Base-by-base conservation (phyloP, 495 filamentous ascomycete genomes). In the Platismatia glauca region DNA sequence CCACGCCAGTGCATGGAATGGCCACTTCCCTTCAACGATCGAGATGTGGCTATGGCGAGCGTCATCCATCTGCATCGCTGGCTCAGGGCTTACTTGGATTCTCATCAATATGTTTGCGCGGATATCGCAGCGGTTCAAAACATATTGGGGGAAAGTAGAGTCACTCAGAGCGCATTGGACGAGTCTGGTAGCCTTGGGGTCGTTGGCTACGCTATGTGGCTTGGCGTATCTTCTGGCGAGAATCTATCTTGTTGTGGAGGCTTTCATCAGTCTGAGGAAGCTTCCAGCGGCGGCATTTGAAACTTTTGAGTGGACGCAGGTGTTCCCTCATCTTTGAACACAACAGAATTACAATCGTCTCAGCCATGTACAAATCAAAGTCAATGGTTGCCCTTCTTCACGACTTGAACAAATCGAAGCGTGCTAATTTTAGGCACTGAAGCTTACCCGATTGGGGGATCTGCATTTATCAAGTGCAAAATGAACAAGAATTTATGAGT, bases 201-300 rank as follows among this genome's bases (percentile, higher is more conserved):
- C 53, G 56, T 31, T 61, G 65, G 53, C 24, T 64, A 64, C n/a
- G 22, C 64, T 59, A 29, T 67, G 29, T 60, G 64, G 35, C 44
- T 64, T 48, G 13, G 33, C 66, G 13, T 76, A 73, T 64, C 35
- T 62, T 37, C 22, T 66, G 1, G 46, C 59, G 39, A 68, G 75
- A 29, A 60, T 44, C 0, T 75, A 59, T 55, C 67, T 77, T 2
- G 64, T 78, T 5, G 64, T 72, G 7, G 73, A 78, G 57, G 71
- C 71, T 37, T 69, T 76, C n/a, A 70, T 76, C 48, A 67, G 66
- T 15, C 12, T 77, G 16, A 69, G 72, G 12, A 57, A 60, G 9
- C 63, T 74, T 24, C 75, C 73, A 3, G 62, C 62, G 18, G 65
- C 58, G 52, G 74, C 71, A 0, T 77, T 58, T 50, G 24, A 72